Conservation (phyloP, 106 monocot genomes). For the Posidonia australis region DNA sequence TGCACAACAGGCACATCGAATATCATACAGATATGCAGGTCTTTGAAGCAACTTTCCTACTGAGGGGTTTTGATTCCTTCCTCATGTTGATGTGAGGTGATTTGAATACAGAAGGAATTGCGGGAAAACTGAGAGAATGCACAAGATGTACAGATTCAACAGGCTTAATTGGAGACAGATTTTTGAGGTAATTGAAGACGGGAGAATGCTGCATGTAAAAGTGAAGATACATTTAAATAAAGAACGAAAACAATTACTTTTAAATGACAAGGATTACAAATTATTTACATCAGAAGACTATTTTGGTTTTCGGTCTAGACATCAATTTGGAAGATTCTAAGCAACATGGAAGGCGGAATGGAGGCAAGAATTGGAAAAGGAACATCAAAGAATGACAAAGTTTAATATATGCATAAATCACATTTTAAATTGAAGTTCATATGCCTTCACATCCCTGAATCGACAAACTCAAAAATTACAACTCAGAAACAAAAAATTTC, state of each 20-base stretch:
- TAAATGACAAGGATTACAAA: background rate
- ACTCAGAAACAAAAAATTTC: too few species aligned
- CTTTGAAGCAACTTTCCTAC: constrained; percentile 5
- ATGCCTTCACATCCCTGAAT: too few species aligned
- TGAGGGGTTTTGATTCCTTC: constrained; percentile 7
- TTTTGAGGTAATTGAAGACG: constrained; percentile 17
- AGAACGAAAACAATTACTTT: background rate
- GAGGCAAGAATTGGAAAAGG: background rate
- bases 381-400: background rate
- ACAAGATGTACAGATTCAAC: constrained; percentile 11
- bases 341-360: background rate
- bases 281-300: background rate
- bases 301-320: too few species aligned
- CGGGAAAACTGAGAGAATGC: constrained; percentile 8
- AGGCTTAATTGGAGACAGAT: constrained; percentile 19
- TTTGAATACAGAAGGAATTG: constrained; percentile 15
- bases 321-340: background rate
- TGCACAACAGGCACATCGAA: background rate
- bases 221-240: background rate
- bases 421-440: too few species aligned
- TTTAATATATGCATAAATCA: too few species aligned
- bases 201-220: constrained; percentile 22
- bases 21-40: background rate
- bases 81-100: constrained; percentile 12
- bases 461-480: too few species aligned